Evolutionary conservation across 345 rosid genomes (phyloP), one percentile per base, ranked within the genome.

Genomic region (Hevea brasiliensis): DNA sequence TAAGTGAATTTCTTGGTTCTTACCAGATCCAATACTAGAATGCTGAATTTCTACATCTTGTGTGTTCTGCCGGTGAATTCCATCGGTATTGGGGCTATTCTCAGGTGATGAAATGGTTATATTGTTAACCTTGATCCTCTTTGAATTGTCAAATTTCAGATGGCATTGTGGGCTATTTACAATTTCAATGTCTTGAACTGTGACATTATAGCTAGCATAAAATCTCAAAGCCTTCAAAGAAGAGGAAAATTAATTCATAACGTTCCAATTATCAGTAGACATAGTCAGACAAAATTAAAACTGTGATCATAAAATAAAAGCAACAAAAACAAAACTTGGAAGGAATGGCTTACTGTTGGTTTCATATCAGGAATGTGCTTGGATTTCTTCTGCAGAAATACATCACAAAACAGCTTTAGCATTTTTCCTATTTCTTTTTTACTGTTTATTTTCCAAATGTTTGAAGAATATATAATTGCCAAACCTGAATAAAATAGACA

Each of bases 51-150:
- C 92, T 15, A 90, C 94, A 48, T 91, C 85, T 74, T 77, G 81
- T 45, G 97, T 86, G 81, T 89, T 90, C 65, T 92, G 98, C 29
- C 90, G 87, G 83, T 92, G 98, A 77, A 94, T 94, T 3, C 96
- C 98, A 55, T 94, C 98, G 14, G 98, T 92, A 72, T 94, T 90
- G 41, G 96, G 93, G 75, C 96, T 92, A 26, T 75, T 77, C 65
- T 72, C 85, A 4, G 97, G 98, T 1, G 98, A 89, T 66, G 81
- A 83, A 32, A 94, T 89, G 6, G 94, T 83, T 8, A 94, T 72
- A 71, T 94, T 92, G 51, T 85, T 61, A 51, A 94, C 83, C 61
- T 67, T 77, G 64, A 94, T 81, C 13, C 93, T 90, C 1, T 74
- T 72, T 13, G 93, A 92, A 70, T 71, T 84, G 83, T 94, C 96